A percentile compares a stretch with the other conserved stretches of the same genome.
phyloP scores from a whole-genome alignment of 192 early-diverging fungal species.

The Phlyctochytrium planicorne region DNA sequence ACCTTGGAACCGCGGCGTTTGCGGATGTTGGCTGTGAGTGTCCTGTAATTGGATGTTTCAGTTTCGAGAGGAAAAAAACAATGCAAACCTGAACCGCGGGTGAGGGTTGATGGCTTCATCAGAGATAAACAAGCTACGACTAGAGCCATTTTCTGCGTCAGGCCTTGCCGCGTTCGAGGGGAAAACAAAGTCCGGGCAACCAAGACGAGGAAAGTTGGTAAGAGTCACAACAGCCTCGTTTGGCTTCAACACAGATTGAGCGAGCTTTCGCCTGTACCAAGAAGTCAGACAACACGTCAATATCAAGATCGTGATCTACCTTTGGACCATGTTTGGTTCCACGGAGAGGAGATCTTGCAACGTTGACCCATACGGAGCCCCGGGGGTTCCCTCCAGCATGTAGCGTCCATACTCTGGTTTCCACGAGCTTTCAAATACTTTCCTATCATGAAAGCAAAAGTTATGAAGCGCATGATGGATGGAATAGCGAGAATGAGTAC shows the following conservation, averaged over 20 bases:
- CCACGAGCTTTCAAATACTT: conserved; percentile 74
- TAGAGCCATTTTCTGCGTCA: conserved; percentile 41
- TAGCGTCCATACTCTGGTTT: conserved; percentile 94
- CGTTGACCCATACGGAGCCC: conserved; percentile 82
- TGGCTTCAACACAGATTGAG: conserved; percentile 54
- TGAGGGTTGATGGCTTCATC: conserved; percentile 94
- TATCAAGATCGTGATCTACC: conserved; percentile 26
- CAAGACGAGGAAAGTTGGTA: conserved; percentile 89
- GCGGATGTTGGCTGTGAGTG: conserved; percentile 92
- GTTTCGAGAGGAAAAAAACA: conserved; percentile 14
- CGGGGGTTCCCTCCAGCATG: conserved; percentile 97
- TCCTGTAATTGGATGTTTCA: no score
- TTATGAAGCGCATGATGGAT: not conserved
- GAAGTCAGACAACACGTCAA: no score
- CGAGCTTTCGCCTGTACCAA: conserved; percentile 67
- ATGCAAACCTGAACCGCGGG: conserved; percentile 82
- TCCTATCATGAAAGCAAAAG: conserved; percentile 32
- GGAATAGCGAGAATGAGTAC: conserved; percentile 24
- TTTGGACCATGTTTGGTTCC: conserved; percentile 80
- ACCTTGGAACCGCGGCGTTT: conserved; percentile 91
- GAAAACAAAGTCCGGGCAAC: conserved; percentile 60
- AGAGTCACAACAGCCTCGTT: conserved; percentile 80
- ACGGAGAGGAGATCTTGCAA: conserved; percentile 78
- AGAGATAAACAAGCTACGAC: conserved; percentile 86
- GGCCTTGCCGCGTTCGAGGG: conserved; percentile 63